Conservation (phyloP, 257 asterid genomes). For the Asclepias syriaca region DNA sequence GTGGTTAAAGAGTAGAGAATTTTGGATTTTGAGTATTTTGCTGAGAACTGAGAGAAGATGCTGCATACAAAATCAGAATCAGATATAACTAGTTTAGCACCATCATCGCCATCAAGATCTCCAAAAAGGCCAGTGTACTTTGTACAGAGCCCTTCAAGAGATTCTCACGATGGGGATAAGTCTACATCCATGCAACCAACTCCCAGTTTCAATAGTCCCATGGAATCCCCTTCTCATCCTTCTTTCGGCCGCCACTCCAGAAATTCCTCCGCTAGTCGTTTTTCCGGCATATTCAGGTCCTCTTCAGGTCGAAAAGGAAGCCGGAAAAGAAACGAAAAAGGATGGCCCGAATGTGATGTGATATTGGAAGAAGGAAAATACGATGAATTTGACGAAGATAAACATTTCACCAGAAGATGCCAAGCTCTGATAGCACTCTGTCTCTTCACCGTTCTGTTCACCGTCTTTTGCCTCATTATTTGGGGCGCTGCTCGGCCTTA, state of each 20-base stretch:
- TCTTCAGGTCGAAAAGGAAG: constrained; percentile 73
- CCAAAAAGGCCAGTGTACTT: constrained; percentile 80
- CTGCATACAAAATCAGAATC: constrained; percentile 88
- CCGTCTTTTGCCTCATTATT: constrained; percentile 78
- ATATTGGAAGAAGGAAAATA: constrained; percentile 82
- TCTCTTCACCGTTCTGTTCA: constrained; percentile 63
- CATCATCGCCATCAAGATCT: constrained; percentile 91
- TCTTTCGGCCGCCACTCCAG: constrained; percentile 92
- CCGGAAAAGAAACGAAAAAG: constrained; percentile 80
- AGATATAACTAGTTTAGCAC: constrained; percentile 83
- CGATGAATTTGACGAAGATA: constrained; percentile 63
- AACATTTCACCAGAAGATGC: constrained; percentile 54
- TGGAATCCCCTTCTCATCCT: constrained; percentile 97
- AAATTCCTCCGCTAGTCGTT: constrained; percentile 81
- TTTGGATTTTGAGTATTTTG: not conserved
- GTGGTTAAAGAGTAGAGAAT: not conserved
- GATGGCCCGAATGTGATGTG: constrained; percentile 97
- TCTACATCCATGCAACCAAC: constrained; percentile 84
- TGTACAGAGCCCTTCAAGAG: constrained; percentile 96
- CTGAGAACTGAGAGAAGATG: constrained; percentile 26
- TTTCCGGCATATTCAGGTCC: constrained; percentile 93
- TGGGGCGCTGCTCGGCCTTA: constrained; percentile 93
- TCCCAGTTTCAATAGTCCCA: constrained; percentile 76
- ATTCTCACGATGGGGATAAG: constrained; percentile 90
- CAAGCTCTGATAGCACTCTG: constrained; percentile 67